phyloP scores from a whole-genome alignment of 1,284 basidiomycete genomes.

The Coniferiporia weirii region DNA sequence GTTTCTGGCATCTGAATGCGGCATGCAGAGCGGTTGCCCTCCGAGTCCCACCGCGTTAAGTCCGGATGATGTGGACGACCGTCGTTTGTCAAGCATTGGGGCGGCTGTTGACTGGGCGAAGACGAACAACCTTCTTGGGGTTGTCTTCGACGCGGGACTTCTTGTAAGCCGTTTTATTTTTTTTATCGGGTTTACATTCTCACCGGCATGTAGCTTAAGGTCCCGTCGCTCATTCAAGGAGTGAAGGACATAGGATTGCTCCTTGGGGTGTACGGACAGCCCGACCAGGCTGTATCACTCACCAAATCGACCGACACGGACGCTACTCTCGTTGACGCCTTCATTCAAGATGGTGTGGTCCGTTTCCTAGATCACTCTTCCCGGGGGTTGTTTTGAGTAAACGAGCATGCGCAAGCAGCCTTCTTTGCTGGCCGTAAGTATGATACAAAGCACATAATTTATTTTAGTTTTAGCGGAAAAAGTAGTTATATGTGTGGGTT shows the following conservation, averaged over 20 bases:
- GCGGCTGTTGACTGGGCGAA: slow-evolving; percentile 95
- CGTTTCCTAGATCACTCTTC: slow-evolving; percentile 58
- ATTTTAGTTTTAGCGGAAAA: not conserved
- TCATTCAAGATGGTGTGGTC: slow-evolving; percentile 55
- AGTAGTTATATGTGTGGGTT: not conserved
- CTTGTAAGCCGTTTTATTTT: slow-evolving; percentile 49
- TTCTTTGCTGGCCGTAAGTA: not conserved
- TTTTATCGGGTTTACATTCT: slow-evolving; percentile 8
- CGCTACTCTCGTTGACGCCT: slow-evolving; percentile 57
- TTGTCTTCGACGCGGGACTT: slow-evolving; percentile 87
- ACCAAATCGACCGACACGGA: slow-evolving; percentile 40
- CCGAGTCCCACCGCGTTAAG: slow-evolving; percentile 38
- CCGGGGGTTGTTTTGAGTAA: slow-evolving; percentile 32
- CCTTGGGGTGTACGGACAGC: slow-evolving; percentile 71
- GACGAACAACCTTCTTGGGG: slow-evolving; percentile 88
- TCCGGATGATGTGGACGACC: slow-evolving; percentile 45
- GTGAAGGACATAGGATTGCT: slow-evolving; percentile 88
- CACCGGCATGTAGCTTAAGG: slow-evolving; percentile 34
- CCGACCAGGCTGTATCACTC: slow-evolving; percentile 39
- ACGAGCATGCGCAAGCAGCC: not conserved
- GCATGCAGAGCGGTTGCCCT: slow-evolving; percentile 44
- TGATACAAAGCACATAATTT: slow-evolving; percentile 6
- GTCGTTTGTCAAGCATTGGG: slow-evolving; percentile 68
- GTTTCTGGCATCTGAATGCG: slow-evolving; percentile 89
- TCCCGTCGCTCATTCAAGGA: slow-evolving; percentile 81